These are phyloP conservation scores for Fusarium equiseti DNA, from an alignment of 2,329 filamentous ascomycete genomes.

Conservation along the genomic window DNA sequence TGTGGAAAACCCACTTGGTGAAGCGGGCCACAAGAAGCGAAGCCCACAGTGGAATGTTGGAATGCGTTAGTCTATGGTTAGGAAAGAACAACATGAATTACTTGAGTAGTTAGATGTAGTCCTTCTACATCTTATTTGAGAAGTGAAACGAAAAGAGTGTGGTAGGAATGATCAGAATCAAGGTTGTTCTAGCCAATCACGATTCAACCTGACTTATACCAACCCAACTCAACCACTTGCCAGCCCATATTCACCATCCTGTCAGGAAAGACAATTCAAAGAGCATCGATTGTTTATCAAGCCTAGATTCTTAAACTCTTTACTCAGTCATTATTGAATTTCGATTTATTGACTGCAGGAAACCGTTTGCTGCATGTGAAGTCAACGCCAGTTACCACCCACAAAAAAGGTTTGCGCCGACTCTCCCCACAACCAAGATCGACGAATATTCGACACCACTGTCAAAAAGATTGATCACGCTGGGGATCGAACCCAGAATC, in stretches of 20 bases:
- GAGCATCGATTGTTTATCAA: background rate
- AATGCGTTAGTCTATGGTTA: background rate
- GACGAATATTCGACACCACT: background rate
- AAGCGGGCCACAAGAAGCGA: background rate
- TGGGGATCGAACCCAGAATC: slow-evolving; percentile 51
- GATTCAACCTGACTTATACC: background rate
- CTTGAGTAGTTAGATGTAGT: background rate
- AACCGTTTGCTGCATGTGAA: background rate
- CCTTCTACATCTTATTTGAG: background rate
- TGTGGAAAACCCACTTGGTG: background rate
- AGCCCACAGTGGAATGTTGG: background rate
- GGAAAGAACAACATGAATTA: background rate
- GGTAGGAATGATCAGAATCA: background rate
- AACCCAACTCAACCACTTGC: background rate
- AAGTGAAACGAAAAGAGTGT: background rate
- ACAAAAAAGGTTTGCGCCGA: background rate
- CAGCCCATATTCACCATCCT: background rate
- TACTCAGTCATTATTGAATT: too few relatives aligned
- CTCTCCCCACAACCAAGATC: background rate
- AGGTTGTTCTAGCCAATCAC: background rate
- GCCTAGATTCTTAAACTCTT: too few relatives aligned
- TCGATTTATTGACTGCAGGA: too few relatives aligned
- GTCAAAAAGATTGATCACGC: slow-evolving; percentile 32
- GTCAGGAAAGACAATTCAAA: too few relatives aligned
- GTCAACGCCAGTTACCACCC: background rate